Conservation (phyloP, 2,329 filamentous ascomycete species). For the Nothophaeocryptopus gaeumannii region DNA sequence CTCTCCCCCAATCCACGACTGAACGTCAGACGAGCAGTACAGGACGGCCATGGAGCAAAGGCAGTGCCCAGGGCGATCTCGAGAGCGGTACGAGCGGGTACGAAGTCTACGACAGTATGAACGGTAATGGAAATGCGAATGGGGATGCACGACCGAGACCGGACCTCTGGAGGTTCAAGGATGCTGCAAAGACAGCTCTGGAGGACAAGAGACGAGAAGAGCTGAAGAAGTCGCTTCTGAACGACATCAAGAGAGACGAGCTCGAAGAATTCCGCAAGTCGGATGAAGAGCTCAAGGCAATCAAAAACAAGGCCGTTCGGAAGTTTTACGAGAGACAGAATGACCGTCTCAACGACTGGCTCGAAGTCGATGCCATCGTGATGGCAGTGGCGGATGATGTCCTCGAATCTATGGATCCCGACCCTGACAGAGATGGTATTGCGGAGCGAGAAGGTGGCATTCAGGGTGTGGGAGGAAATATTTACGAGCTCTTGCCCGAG, state of each 20-base stretch:
- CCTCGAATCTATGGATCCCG: slow-evolving; percentile 59
- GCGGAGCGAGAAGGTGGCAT: slow-evolving; percentile 53
- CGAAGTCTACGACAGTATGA: slow-evolving; percentile 4
- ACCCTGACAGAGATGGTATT: slow-evolving; percentile 57
- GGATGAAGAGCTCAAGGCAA: slow-evolving; percentile 53
- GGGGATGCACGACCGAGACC: slow-evolving; percentile 27
- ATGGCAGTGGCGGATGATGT: slow-evolving; percentile 57
- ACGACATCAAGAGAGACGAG: slow-evolving; percentile 46
- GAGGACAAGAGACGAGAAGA: slow-evolving; percentile 45
- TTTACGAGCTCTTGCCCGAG: slow-evolving; percentile 56
- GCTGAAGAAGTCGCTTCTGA: slow-evolving; percentile 50
- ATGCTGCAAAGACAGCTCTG: slow-evolving; percentile 48
- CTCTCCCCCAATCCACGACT: slow-evolving; percentile 11
- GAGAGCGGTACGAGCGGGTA: slow-evolving; percentile 16
- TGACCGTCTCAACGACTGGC: slow-evolving; percentile 54
- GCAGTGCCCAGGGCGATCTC: slow-evolving; percentile 13
- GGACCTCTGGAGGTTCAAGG: slow-evolving; percentile 44
- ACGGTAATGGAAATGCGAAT: slow-evolving; percentile 16
- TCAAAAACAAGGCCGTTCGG: slow-evolving; percentile 53
- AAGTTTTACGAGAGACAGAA: slow-evolving; percentile 57
- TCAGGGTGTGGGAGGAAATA: slow-evolving; percentile 48
- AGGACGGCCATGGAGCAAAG: slow-evolving; percentile 12
- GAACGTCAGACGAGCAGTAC: slow-evolving; percentile 3
- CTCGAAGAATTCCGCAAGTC: slow-evolving; percentile 52
- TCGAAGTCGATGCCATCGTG: slow-evolving; percentile 59